Percentiles rank a stretch among this genome's conserved stretches.
Conservation (phyloP, 306 rosid genomes). For the Geum urbanum region DNA sequence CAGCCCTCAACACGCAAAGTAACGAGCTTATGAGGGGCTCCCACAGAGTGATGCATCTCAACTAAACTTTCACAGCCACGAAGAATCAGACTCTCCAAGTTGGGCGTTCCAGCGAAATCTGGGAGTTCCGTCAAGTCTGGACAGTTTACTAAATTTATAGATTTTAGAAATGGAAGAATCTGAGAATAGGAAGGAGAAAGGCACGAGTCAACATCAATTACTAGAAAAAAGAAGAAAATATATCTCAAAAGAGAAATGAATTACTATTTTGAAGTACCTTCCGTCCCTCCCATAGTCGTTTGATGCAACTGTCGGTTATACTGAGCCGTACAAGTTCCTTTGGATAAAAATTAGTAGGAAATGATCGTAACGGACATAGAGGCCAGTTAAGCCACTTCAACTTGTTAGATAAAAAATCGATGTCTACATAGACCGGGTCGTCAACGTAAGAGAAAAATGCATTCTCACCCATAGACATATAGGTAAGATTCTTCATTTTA, state of each 20-base stretch:
- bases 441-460: too few species aligned
- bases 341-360: constrained; percentile 35
- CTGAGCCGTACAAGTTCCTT: constrained; percentile 27
- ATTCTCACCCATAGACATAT: constrained; percentile 21
- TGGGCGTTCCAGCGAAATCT: background rate
- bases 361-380: constrained; percentile 24
- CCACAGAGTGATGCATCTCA: background rate
- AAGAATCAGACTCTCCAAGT: background rate
- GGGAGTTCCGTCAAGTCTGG: too few species aligned
- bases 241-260: background rate
- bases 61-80: background rate
- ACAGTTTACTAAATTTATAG: too few species aligned
- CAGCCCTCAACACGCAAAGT: background rate
- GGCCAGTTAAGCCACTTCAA: constrained; percentile 32
- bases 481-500: constrained; percentile 25
- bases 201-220: background rate
- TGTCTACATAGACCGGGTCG: too few species aligned
- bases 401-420: constrained; percentile 24
- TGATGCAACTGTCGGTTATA: constrained; percentile 27
- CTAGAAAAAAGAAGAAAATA: background rate
- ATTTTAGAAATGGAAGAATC: background rate
- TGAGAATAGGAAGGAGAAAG: background rate
- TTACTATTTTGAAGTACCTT: constrained; percentile 11
- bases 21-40: background rate
- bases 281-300: constrained; percentile 14